phyloP scores from a whole-genome alignment of 2,329 filamentous ascomycete species.

The Botrytis sinoallii region DNA sequence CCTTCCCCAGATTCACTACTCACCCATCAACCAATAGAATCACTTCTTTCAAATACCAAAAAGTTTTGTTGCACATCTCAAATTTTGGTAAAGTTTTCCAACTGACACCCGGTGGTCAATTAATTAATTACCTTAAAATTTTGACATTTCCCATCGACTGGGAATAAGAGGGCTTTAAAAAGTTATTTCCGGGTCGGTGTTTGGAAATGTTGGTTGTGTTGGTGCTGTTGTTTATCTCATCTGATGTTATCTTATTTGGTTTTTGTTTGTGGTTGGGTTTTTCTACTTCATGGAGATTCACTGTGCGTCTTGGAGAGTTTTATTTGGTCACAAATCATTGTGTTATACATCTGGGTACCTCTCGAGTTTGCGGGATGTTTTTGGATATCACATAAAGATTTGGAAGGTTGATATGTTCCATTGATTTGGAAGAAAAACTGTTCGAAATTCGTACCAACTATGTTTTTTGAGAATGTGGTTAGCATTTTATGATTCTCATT shows the following conservation, averaged over 20 bases:
- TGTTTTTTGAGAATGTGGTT: too few relatives aligned
- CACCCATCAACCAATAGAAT: neutral
- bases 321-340: neutral
- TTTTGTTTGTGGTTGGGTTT: neutral
- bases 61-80: slow-evolving; percentile 6
- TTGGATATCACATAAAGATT: too few relatives aligned
- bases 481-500: too few relatives aligned
- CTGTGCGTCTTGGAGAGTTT: fast-evolving
- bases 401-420: neutral
- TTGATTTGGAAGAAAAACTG: too few relatives aligned
- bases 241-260: neutral
- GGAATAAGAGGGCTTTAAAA: neutral
- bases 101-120: neutral
- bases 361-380: neutral
- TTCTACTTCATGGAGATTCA: neutral
- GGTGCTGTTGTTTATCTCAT: neutral
- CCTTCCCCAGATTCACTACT: neutral
- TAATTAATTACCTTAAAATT: fast-evolving
- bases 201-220: neutral
- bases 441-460: fast-evolving
- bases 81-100: neutral
- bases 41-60: too few relatives aligned
- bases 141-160: neutral
- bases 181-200: neutral
- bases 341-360: neutral